Percentiles rank a stretch among this genome's conserved stretches.
phyloP scores from a whole-genome alignment of 176 grass and related monocot species.

The Saccharum officinarum region DNA sequence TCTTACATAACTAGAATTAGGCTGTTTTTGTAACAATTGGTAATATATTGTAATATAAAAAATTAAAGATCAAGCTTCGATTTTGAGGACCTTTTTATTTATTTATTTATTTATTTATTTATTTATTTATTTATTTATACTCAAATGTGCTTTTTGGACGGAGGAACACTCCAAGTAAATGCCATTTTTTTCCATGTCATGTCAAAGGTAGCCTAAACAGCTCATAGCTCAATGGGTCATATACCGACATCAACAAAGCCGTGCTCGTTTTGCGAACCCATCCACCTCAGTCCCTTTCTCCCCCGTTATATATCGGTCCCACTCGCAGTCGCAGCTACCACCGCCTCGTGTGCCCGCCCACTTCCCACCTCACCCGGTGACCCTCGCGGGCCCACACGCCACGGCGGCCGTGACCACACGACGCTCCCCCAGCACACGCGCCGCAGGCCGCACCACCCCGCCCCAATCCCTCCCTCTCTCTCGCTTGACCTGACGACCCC shows the following conservation, averaged over 20 bases:
- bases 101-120: too few relatives aligned
- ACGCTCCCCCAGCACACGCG: neutral
- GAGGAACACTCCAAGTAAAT: neutral
- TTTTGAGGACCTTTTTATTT: too few relatives aligned
- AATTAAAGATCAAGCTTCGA: too few relatives aligned
- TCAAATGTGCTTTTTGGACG: neutral
- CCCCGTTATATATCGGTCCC: neutral
- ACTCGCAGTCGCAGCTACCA: neutral
- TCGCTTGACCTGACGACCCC: neutral
- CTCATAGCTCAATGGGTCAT: neutral
- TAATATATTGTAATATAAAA: too few relatives aligned
- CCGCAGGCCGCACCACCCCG: neutral
- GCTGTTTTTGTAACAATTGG: too few relatives aligned
- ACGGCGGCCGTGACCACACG: neutral
- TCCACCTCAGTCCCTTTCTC: neutral
- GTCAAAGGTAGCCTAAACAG: too few relatives aligned
- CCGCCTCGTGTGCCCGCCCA: neutral
- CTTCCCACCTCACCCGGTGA: neutral
- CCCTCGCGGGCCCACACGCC: neutral
- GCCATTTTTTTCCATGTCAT: too few relatives aligned
- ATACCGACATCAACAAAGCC: slow-evolving; percentile 11
- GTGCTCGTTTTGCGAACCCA: neutral
- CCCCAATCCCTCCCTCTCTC: neutral
- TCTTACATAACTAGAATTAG: too few relatives aligned
- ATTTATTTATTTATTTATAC: too few relatives aligned